A percentile compares a stretch with the other conserved stretches of the same genome.
Evolutionary conservation across 2,329 filamentous ascomycete species (phyloP).

Genomic region (Venturia nashicola): DNA sequence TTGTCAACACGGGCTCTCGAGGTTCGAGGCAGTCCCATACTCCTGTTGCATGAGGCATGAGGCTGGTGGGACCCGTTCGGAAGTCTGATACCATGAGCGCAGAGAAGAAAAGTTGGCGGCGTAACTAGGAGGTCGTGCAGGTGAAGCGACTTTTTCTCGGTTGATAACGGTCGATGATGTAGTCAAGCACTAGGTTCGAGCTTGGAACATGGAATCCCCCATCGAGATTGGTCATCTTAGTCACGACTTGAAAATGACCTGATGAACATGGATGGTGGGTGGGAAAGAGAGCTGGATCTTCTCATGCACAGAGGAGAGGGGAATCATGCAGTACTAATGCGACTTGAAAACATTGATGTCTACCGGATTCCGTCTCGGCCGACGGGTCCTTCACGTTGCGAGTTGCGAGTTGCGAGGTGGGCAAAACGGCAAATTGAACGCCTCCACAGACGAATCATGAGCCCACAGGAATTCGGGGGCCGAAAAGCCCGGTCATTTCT

Average conservation of each 20-base stretch:
- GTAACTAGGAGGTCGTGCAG: background rate
- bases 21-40: background rate
- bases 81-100: background rate
- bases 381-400: background rate
- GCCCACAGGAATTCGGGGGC: background rate
- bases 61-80: background rate
- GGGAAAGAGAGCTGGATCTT: too few species aligned
- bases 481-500: background rate
- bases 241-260: background rate
- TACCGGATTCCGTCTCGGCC: background rate
- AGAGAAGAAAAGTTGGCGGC: background rate
- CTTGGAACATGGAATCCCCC: background rate
- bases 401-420: background rate
- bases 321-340: background rate
- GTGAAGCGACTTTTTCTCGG: background rate
- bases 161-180: background rate
- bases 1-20: background rate
- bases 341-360: background rate
- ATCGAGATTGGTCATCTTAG: background rate
- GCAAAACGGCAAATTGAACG: background rate
- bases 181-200: background rate
- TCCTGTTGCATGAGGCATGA: background rate
- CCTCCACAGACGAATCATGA: background rate
- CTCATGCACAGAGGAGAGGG: background rate
- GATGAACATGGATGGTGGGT: too few species aligned